A percentile compares a stretch with the other conserved stretches of the same genome.
phyloP scores from a whole-genome alignment of 1,284 basidiomycete species.

The Apiotrichum veenhuisii region DNA sequence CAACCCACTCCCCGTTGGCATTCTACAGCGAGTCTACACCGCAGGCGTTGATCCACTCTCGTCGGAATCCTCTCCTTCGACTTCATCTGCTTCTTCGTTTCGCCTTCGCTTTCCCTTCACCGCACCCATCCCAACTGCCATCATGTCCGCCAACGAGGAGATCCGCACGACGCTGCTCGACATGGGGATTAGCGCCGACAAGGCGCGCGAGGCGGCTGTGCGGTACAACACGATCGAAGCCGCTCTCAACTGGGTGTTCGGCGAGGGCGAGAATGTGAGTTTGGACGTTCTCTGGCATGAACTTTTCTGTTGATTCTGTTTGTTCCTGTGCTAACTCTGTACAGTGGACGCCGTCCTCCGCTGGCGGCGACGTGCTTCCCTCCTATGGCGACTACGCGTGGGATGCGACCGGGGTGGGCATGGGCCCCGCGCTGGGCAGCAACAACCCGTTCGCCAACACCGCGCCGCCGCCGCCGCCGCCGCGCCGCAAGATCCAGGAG shows the following conservation, averaged over 20 bases:
- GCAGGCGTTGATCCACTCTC: no score
- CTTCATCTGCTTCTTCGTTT: no score
- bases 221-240: constrained; percentile 33
- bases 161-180: constrained; percentile 28
- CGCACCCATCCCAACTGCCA: neutral
- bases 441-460: constrained; percentile 26
- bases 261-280: constrained; percentile 38
- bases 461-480: constrained; percentile 10
- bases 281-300: neutral
- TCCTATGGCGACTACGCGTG: no score
- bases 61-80: no score
- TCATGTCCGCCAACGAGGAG: constrained; percentile 26
- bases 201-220: constrained; percentile 34
- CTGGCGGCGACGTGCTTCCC: no score
- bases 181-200: constrained; percentile 36
- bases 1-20: no score
- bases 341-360: constrained; percentile 10
- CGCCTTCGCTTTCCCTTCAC: neutral
- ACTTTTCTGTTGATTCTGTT: no score
- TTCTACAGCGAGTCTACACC: no score
- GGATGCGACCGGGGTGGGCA: no score
- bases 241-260: constrained; percentile 46
- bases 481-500: constrained; percentile 39
- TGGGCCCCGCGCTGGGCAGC: neutral
- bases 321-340: no score